A percentile compares a stretch with the other conserved stretches of the same genome.
Conservation (phyloP, 257 asterid species). For the Leonotis leonurus region DNA sequence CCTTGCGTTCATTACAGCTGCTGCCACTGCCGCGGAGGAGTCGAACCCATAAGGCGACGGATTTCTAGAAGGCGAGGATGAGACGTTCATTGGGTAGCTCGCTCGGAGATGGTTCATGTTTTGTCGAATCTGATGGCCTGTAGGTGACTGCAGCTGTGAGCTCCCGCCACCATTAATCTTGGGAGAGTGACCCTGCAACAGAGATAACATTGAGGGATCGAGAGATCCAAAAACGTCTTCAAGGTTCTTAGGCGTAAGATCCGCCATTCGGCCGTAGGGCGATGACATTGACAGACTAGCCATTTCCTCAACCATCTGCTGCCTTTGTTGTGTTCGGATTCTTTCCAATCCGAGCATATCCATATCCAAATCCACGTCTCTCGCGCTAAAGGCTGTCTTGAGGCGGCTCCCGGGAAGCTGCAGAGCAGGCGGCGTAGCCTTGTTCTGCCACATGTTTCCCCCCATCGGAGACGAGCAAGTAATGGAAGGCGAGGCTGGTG, state of each 20-base stretch:
- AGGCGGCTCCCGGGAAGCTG: conserved; percentile 80
- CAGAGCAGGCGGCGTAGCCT: conserved; percentile 54
- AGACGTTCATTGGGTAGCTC: conserved; percentile 55
- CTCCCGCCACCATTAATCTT: too few relatives aligned
- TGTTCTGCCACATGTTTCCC: conserved; percentile 54
- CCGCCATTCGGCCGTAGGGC: conserved; percentile 41
- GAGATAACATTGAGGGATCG: conserved; percentile 52
- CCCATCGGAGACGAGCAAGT: conserved; percentile 71
- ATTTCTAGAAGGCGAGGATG: conserved; percentile 56
- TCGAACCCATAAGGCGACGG: conserved; percentile 55
- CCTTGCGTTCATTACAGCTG: conserved; percentile 81
- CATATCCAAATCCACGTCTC: conserved; percentile 56
- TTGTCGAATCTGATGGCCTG: conserved; percentile 52
- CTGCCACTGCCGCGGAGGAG: conserved; percentile 81
- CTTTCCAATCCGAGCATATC: conserved; percentile 51
- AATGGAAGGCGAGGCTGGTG: conserved; percentile 56
- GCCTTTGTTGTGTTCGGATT: conserved; percentile 43
- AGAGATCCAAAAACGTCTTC: conserved; percentile 72
- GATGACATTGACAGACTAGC: conserved; percentile 60
- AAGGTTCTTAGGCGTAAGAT: conserved; percentile 60
- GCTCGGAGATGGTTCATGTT: conserved; percentile 65
- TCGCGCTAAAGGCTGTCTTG: conserved; percentile 45
- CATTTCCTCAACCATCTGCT: conserved; percentile 41
- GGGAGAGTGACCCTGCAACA: conserved; percentile 50
- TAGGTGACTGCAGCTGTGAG: conserved; percentile 43